Conservation (phyloP, 495 filamentous ascomycete species). For the Hypoxylon fragiforme region DNA sequence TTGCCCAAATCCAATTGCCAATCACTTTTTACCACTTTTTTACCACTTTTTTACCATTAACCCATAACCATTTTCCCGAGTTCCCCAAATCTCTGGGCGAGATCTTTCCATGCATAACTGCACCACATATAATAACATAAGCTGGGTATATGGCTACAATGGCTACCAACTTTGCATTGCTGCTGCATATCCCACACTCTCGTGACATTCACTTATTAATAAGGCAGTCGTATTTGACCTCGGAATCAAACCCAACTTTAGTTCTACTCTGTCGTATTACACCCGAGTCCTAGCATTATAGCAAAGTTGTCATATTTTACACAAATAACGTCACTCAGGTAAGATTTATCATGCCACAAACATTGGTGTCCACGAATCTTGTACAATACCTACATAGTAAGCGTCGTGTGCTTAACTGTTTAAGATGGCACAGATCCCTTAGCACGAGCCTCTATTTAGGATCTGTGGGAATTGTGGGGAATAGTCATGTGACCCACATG, state of each 20-base stretch:
- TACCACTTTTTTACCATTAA: neutral
- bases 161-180: slow-evolving; percentile 1
- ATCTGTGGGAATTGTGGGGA: too few species aligned
- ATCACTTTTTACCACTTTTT: neutral
- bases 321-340: slow-evolving; percentile 13
- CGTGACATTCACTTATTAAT: slow-evolving; percentile 9
- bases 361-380: too few species aligned
- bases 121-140: neutral
- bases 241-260: too few species aligned
- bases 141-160: too few species aligned
- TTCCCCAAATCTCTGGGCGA: slow-evolving; percentile 17
- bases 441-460: neutral
- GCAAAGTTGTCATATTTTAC: neutral
- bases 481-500: too few species aligned
- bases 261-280: too few species aligned
- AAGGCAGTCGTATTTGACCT: too few species aligned
- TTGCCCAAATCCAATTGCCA: slow-evolving; percentile 21
- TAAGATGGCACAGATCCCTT: slow-evolving; percentile 26
- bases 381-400: too few species aligned
- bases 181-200: slow-evolving; percentile 21
- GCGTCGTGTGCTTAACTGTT: too few species aligned
- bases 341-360: too few species aligned
- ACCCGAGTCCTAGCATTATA: neutral
- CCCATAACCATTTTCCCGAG: too few species aligned
- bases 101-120: slow-evolving; percentile 26